These are phyloP conservation scores for Epichloe amarillans DNA, from an alignment of 2,329 filamentous ascomycete species.

Conservation along the genomic window DNA sequence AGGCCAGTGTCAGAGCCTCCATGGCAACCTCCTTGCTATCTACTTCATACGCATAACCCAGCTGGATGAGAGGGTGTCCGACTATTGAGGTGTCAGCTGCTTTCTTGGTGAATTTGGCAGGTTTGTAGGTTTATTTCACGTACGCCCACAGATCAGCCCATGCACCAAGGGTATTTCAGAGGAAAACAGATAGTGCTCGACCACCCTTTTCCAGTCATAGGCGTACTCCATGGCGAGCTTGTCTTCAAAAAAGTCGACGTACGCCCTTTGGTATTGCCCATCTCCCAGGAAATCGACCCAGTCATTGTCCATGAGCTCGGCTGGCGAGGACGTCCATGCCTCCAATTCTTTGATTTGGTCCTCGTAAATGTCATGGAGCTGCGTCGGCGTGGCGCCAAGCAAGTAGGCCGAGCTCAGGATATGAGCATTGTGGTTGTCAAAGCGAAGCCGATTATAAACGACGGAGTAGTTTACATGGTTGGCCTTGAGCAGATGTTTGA, in stretches of 20 bases:
- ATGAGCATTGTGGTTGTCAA: conserved; percentile 75
- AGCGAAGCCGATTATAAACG: conserved; percentile 59
- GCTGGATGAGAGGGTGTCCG: conserved; percentile 83
- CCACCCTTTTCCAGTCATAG: conserved; percentile 74
- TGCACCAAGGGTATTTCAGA: conserved; percentile 69
- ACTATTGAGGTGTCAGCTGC: conserved; percentile 36
- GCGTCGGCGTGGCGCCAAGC: conserved; percentile 58
- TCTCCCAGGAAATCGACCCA: conserved; percentile 80
- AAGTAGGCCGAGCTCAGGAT: conserved; percentile 76
- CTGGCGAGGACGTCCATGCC: conserved; percentile 70
- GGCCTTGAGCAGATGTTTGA: conserved; percentile 82
- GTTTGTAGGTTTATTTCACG: conserved; percentile 16
- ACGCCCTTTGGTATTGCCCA: conserved; percentile 73
- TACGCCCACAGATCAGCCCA: conserved; percentile 66
- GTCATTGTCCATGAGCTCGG: conserved; percentile 69
- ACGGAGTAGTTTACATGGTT: conserved; percentile 88
- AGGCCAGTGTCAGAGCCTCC: conserved; percentile 65
- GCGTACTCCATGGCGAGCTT: conserved; percentile 57
- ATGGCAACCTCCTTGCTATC: conserved; percentile 75
- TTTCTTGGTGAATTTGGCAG: background rate
- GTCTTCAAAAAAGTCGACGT: conserved; percentile 92
- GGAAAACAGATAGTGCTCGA: conserved; percentile 62
- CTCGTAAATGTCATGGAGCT: conserved; percentile 74
- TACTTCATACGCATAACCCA: conserved; percentile 88
- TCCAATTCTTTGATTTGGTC: conserved; percentile 57